Base-by-base conservation (phyloP, 2,329 filamentous ascomycete species). In the Dothidotthia symphoricarpi region DNA sequence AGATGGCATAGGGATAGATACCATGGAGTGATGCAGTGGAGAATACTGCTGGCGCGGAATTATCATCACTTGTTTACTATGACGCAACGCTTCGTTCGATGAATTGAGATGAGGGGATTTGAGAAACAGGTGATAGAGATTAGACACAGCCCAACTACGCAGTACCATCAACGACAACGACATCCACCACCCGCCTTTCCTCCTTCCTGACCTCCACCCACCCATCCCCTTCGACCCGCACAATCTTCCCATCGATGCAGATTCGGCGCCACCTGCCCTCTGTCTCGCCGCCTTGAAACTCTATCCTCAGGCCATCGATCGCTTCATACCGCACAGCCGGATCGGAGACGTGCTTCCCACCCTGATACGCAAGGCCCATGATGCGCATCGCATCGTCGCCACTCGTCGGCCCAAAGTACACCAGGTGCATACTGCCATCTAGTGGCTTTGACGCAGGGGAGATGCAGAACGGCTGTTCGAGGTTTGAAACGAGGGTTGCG, bases 171-270 rank as follows among this genome's bases (percentile, higher is more conserved):
- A 16, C 17, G 22, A 46, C 34, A 24, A 57, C 54, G 26, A 67
- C 41, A 34, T 75, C 67, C 14, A 74, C 36, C 2, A 72, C 66
- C 5, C 55, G 54, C 22, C 55, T 52, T 7, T 64, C 59, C 16
- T 77, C 73, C 55, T 69, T 77, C 45, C 64, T 22, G 9, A 22
- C 19, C 42, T 80, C 77, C 65, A 95, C 78, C 74, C 80, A 83
- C 0, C 89, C 89, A 2, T 77, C 81, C 34, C 73, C 64, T 14
- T 85, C 83, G 1, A 95, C 70, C 41, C 80, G 76, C 3, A 96
- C 80, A 55, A 95, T 94, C 36, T 85, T 88, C 3, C 91, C 91
- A 65, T 97, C 91, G n/a, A 97, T 75, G 63, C 91, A 97, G 11
- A 95, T 78, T 57, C 90, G 81, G 44, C 91, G 75, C 89, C 89